A percentile compares a stretch with the other conserved stretches of the same genome.
phyloP scores from a whole-genome alignment of 148 eudicot genomes.

The Dysphania ambrosioides region DNA sequence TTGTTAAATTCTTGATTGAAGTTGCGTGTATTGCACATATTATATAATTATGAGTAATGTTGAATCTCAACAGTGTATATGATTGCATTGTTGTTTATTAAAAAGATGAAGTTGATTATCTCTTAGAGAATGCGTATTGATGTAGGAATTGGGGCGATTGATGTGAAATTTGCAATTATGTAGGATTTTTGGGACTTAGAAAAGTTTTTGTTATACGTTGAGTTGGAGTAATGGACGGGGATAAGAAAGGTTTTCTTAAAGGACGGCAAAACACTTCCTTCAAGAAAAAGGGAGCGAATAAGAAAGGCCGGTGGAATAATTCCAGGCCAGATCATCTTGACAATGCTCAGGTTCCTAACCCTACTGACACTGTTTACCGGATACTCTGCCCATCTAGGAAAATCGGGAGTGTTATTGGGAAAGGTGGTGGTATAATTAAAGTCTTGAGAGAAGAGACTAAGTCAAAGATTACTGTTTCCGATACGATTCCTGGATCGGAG shows the following conservation, averaged over 20 bases:
- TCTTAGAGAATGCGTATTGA: not conserved
- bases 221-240: slow-evolving; percentile 45
- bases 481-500: slow-evolving; percentile 68
- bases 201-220: not conserved
- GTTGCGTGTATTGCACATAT: not conserved
- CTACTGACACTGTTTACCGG: slow-evolving; percentile 63
- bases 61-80: too few relatives aligned
- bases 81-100: not conserved
- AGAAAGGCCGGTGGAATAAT: slow-evolving; percentile 41
- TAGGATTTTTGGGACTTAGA: slow-evolving; percentile 16
- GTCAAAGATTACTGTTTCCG: slow-evolving; percentile 70
- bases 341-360: slow-evolving; percentile 38
- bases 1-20: not conserved
- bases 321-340: slow-evolving; percentile 33
- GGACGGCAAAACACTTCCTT: slow-evolving; percentile 44
- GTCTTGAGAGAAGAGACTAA: slow-evolving; percentile 69
- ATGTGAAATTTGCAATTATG: slow-evolving; percentile 3
- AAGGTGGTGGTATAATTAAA: slow-evolving; percentile 71
- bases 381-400: slow-evolving; percentile 65
- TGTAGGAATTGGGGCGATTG: not conserved
- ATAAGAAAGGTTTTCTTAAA: slow-evolving; percentile 33
- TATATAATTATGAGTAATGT: not conserved
- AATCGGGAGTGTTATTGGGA: slow-evolving; percentile 81
- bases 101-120: too few relatives aligned
- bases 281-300: slow-evolving; percentile 47